Conservation (phyloP, 306 rosid genomes). For the Casuarina equisetifolia region DNA sequence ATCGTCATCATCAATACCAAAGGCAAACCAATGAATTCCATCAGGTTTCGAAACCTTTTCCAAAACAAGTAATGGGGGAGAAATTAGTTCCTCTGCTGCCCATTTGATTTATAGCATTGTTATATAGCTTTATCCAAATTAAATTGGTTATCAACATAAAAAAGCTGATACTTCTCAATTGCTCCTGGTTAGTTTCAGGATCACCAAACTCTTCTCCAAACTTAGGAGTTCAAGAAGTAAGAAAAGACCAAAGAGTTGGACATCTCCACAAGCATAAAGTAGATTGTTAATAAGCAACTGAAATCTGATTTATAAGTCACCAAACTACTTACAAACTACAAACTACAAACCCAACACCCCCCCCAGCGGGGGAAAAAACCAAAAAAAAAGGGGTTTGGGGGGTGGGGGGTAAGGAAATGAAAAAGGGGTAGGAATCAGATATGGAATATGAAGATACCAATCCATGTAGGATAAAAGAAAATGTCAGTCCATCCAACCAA, state of each 20-base stretch:
- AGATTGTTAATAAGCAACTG: not conserved
- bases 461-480: not conserved
- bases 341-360: too few relatives aligned
- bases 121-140: slow-evolving; percentile 28
- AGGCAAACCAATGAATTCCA: slow-evolving; percentile 44
- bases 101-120: slow-evolving; percentile 31
- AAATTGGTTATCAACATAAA: slow-evolving; percentile 5
- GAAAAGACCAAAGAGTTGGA: not conserved
- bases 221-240: not conserved
- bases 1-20: slow-evolving; percentile 27
- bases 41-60: slow-evolving; percentile 54
- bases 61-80: slow-evolving; percentile 72
- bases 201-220: not conserved
- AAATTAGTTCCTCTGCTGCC: slow-evolving; percentile 78
- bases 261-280: not conserved
- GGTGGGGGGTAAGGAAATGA: too few relatives aligned
- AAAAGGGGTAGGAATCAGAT: not conserved
- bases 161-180: slow-evolving; percentile 6
- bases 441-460: not conserved
- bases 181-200: not conserved
- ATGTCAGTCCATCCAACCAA: not conserved
- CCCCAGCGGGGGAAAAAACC: not conserved
- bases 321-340: too few relatives aligned
- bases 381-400: not conserved
- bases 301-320: not conserved